Conservation (phyloP, 345 rosid genomes). For the Lumnitzera racemosa region DNA sequence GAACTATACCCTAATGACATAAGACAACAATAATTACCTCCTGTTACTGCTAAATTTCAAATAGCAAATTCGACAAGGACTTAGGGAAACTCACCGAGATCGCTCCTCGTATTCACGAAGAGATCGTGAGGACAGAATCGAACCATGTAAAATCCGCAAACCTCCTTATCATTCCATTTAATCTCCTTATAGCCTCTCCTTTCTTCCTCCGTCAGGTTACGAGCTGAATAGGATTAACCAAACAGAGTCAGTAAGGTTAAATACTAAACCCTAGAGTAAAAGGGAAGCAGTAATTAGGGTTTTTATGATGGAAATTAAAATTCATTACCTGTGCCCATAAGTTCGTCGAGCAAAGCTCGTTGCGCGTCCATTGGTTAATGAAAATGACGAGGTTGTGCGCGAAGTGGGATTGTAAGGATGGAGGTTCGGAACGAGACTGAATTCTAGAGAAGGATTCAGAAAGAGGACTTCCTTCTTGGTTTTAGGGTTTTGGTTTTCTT, state of each 20-base stretch:
- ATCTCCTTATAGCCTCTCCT: conserved; percentile 75
- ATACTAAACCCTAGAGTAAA: neutral
- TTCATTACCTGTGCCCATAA: conserved; percentile 83
- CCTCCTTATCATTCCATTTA: conserved; percentile 92
- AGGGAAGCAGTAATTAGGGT: neutral
- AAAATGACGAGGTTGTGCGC: neutral
- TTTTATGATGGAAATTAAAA: neutral
- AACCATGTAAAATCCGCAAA: conserved; percentile 89
- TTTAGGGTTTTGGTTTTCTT: too few species aligned
- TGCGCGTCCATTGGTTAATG: conserved; percentile 70
- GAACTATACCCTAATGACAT: too few species aligned
- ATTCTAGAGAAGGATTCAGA: too few species aligned
- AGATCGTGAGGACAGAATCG: conserved; percentile 97
- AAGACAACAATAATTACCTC: neutral
- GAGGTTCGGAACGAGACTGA: too few species aligned
- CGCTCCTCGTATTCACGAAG: conserved; percentile 94
- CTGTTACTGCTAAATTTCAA: neutral
- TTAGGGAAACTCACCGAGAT: conserved; percentile 57
- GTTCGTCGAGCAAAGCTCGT: conserved; percentile 92
- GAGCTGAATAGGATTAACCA: conserved; percentile 33
- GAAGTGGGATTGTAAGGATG: too few species aligned
- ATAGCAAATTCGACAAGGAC: neutral
- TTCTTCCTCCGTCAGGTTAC: conserved; percentile 86
- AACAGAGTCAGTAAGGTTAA: neutral
- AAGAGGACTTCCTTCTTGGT: too few species aligned